These are phyloP conservation scores for Penicillium sp. DNA, from an alignment of 2,329 filamentous ascomycete species.

Conservation along the genomic window DNA sequence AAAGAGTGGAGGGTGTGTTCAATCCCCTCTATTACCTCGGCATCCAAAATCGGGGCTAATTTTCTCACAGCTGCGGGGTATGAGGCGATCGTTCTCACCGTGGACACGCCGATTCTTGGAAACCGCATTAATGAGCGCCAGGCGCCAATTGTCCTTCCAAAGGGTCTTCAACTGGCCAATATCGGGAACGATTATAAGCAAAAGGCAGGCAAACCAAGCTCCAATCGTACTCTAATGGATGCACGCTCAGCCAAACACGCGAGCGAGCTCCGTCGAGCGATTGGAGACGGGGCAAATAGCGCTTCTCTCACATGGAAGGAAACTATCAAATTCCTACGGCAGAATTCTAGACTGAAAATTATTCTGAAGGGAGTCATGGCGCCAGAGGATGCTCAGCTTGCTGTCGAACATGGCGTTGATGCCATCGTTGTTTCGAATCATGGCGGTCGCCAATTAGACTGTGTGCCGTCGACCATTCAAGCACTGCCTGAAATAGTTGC, in stretches of 20 bases:
- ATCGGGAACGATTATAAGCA: not conserved
- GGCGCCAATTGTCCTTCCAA: constrained; percentile 9
- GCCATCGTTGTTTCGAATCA: constrained; percentile 15
- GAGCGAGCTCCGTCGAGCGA: not conserved
- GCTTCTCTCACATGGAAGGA: constrained; percentile 10
- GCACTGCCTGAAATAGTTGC: constrained; percentile 2
- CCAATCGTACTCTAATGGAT: constrained; percentile 10
- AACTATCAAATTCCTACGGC: constrained; percentile 7
- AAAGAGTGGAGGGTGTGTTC: constrained; percentile 8
- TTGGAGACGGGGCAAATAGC: constrained; percentile 6
- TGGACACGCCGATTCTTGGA: constrained; percentile 10
- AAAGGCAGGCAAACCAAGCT: constrained; percentile 2
- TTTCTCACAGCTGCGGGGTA: constrained; percentile 5
- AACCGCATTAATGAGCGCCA: constrained; percentile 10
- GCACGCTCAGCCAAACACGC: constrained; percentile 6
- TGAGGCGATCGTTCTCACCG: constrained; percentile 12
- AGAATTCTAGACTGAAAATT: constrained; percentile 9
- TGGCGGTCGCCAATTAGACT: constrained; percentile 12
- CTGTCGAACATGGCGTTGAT: constrained; percentile 7
- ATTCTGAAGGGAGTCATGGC: constrained; percentile 9
- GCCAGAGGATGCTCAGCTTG: constrained; percentile 8
- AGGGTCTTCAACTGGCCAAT: constrained; percentile 8
- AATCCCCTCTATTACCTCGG: not conserved
- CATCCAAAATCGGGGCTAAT: not conserved
- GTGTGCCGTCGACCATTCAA: constrained; percentile 13